Percentiles rank a stretch among this genome's conserved stretches.
Evolutionary conservation across 1,284 basidiomycete species (phyloP).

Genomic region (Ganoderma lucidum): DNA sequence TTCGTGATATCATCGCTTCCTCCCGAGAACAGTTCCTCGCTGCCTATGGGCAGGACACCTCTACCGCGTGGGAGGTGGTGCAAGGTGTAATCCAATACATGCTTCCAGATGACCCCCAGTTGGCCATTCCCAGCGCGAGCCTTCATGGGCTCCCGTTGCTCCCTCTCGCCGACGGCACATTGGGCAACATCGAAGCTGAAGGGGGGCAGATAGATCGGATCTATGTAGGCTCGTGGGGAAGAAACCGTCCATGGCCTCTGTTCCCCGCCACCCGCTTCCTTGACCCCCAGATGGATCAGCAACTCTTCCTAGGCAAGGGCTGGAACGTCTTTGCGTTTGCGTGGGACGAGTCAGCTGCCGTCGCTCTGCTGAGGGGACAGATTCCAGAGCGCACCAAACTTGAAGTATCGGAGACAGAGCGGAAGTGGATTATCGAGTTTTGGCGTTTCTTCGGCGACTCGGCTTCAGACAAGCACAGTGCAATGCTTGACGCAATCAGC

Average conservation of each 20-base stretch:
- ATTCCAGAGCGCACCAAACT: not conserved
- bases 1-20: not conserved
- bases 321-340: conserved; percentile 7
- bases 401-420: not conserved
- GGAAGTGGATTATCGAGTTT: not conserved
- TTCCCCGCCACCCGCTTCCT: conserved; percentile 39
- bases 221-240: conserved; percentile 27
- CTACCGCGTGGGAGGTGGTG: not conserved
- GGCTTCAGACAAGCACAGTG: not conserved
- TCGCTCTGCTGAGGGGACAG: not conserved
- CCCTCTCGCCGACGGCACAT: conserved; percentile 43
- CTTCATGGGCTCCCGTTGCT: conserved; percentile 42
- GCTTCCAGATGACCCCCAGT: not conserved
- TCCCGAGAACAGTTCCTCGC: conserved; percentile 1
- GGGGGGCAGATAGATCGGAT: not conserved
- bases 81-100: conserved; percentile 6
- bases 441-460: conserved; percentile 10
- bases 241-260: conserved; percentile 32
- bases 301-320: not conserved
- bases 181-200: conserved; percentile 26
- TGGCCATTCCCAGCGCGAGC: conserved; percentile 4
- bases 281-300: conserved; percentile 28
- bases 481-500: not conserved
- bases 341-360: conserved; percentile 1
- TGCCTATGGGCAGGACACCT: not conserved